These are phyloP conservation scores for Cercospora sp. DNA, from an alignment of 2,329 filamentous ascomycete genomes.

Conservation along the genomic window DNA sequence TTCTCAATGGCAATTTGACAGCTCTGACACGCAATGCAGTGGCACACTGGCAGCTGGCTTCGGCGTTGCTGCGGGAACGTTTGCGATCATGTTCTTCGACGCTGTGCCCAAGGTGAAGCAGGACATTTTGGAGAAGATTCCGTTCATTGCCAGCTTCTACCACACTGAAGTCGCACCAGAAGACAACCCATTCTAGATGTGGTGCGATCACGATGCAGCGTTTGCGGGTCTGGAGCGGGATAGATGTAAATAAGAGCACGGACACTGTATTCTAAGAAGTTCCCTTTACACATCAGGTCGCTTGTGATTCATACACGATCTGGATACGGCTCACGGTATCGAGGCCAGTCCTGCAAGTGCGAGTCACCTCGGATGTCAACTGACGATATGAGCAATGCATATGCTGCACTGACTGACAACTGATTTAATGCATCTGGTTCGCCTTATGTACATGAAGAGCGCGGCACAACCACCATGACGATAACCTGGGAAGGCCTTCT, in stretches of 20 bases:
- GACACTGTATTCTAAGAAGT: conserved; percentile 22
- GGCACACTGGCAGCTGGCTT: conserved; percentile 55
- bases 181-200: conserved; percentile 59
- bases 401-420: not conserved
- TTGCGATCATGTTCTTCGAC: conserved; percentile 65
- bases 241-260: conserved; percentile 29
- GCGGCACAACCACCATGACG: not conserved
- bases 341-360: not conserved
- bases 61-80: conserved; percentile 58
- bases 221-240: not conserved
- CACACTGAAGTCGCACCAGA: conserved; percentile 60
- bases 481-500: not conserved
- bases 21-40: conserved; percentile 36
- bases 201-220: conserved; percentile 2
- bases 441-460: not conserved
- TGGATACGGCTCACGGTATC: not conserved
- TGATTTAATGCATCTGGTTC: not conserved
- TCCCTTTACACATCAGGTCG: not conserved
- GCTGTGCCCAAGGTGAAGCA: conserved; percentile 51
- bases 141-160: conserved; percentile 59
- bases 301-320: not conserved
- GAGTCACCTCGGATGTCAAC: not conserved
- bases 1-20: not conserved
- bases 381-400: not conserved
- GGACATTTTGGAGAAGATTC: conserved; percentile 55